These are phyloP conservation scores for Rhodamnia argentea DNA, from an alignment of 345 rosid species.

Conservation along the genomic window DNA sequence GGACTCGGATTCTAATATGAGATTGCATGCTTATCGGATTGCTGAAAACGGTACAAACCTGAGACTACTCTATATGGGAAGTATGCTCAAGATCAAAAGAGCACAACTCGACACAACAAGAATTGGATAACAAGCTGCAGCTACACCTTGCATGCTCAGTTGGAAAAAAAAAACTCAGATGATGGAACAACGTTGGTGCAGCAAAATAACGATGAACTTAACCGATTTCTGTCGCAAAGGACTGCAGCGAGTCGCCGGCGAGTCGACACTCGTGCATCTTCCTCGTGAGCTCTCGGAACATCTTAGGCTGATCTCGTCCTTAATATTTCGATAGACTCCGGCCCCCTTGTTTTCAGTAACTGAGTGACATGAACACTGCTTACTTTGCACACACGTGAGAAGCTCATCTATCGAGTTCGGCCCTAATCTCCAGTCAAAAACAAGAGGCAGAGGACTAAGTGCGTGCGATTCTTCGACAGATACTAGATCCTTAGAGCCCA, in stretches of 20 bases:
- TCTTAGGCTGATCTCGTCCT: neutral
- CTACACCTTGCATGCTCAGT: neutral
- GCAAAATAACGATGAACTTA: neutral
- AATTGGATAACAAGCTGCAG: neutral
- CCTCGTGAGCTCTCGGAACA: neutral
- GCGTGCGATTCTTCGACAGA: neutral
- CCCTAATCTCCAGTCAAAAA: neutral
- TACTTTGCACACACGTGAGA: neutral
- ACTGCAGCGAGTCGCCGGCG: neutral
- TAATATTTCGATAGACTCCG: neutral
- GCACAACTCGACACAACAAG: neutral
- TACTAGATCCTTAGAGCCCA: neutral
- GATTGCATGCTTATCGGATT: neutral
- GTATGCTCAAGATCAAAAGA: neutral
- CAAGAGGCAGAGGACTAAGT: neutral
- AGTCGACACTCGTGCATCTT: neutral
- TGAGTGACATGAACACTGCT: neutral
- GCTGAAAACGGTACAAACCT: neutral
- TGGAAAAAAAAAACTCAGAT: neutral
- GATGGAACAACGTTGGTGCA: neutral
- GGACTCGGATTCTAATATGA: neutral
- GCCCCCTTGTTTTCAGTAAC: neutral
- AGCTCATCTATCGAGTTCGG: neutral
- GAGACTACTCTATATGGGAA: neutral
- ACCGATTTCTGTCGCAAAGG: neutral